These are phyloP conservation scores for Chrysochromulina tobinii DNA, from an alignment of 78 protist species.

Conservation along the genomic window DNA sequence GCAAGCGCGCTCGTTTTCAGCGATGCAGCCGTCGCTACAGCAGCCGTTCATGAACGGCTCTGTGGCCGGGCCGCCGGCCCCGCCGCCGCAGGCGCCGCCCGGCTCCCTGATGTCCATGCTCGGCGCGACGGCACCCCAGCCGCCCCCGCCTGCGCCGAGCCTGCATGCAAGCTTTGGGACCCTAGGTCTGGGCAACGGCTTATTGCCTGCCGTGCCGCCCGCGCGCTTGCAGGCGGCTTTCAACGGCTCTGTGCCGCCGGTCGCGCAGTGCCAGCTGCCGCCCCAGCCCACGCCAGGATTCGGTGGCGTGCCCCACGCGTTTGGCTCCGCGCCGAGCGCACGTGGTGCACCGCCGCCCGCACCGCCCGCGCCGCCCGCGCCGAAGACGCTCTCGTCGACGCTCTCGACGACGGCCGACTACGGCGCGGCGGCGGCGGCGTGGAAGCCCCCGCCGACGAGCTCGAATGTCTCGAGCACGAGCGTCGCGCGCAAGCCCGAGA, in stretches of 20 bases:
- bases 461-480: neutral
- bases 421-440: neutral
- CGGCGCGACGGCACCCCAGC: too few species aligned
- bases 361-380: neutral
- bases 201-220: too few species aligned
- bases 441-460: neutral
- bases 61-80: too few species aligned
- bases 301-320: too few species aligned
- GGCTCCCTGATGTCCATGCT: too few species aligned
- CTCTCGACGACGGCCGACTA: neutral
- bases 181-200: too few species aligned
- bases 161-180: too few species aligned
- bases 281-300: neutral
- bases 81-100: too few species aligned
- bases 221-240: neutral
- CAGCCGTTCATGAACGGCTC: too few species aligned
- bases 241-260: neutral
- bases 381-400: neutral
- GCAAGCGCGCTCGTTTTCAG: too few species aligned
- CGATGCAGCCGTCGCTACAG: too few species aligned
- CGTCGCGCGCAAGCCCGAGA: neutral
- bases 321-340: neutral
- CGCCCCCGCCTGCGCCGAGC: too few species aligned
- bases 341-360: neutral
- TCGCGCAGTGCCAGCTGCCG: neutral